Base-by-base conservation (phyloP, 257 asterid genomes). In the Solanum etuberosum region DNA sequence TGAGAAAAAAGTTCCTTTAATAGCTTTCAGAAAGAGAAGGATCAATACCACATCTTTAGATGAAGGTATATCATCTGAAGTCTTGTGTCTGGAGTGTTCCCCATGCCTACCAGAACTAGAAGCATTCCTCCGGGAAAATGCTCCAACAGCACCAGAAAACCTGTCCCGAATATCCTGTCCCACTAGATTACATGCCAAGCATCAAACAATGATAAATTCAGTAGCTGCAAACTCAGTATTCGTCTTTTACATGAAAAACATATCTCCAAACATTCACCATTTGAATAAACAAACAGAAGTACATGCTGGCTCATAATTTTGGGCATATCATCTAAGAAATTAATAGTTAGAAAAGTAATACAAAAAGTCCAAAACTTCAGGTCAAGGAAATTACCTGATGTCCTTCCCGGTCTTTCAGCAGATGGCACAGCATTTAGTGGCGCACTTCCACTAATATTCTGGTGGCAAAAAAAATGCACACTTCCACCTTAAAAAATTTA, bases 41-140 rank as follows among this genome's bases (percentile, higher is more conserved):
- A 83, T 29, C 35, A 87, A 78, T 96, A 96, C 99, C 99, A 95
- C 98, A 91, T 96, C 98, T 92, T 95, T 96, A 70, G 99, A 96
- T 48, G 98, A 94, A 88, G 99, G 96, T 81, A 89, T 91, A 89
- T 93, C 98, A 37, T 95, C 98, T 29, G 94, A 90, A 83, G 94
- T 89, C 86, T 95, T 91, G 88, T 92, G 92, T 90, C 95, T 92
- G 38, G 92, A 67, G 88, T 92, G 92, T 88, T 94, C 98, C 85
- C 93, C 97, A 89, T 91, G 94, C 72, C 97, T 94, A 85, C 98
- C 98, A 42, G 98, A 59, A 88, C 92, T 86, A 21, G 96, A 88
- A 87, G 88, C 78, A 86, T 93, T 91, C 91, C 94, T 93, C 91
- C 98, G 92, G 35, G 98, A 91, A 87, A 96, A 93, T 54, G 97